Evolutionary conservation across 2,329 filamentous ascomycete genomes (phyloP).

Genomic region (Geosmithia morbida): DNA sequence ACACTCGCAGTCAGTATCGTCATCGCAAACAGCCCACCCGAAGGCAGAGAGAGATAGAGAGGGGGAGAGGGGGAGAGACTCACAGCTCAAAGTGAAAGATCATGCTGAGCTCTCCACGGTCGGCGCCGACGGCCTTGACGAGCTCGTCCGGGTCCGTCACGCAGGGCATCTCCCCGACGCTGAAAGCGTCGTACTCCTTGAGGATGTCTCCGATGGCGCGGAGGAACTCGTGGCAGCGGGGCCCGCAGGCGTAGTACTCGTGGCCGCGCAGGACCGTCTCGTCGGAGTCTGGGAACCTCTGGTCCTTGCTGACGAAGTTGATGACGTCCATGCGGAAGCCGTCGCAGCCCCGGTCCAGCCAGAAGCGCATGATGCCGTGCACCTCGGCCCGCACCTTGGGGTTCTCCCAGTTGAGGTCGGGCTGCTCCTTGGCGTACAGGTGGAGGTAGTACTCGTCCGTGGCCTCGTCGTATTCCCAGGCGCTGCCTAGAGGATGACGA

Average conservation of each 20-base stretch:
- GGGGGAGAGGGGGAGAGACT: conserved; percentile 7
- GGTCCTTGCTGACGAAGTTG: conserved; percentile 51
- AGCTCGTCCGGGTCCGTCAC: conserved; percentile 25
- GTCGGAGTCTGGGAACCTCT: conserved; percentile 35
- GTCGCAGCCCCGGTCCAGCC: conserved; percentile 53
- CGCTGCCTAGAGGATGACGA: conserved; percentile 25
- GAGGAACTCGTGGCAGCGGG: conserved; percentile 29
- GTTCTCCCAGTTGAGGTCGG: conserved; percentile 70
- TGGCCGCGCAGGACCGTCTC: conserved; percentile 14
- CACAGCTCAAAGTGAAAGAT: conserved; percentile 58
- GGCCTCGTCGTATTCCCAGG: conserved; percentile 33
- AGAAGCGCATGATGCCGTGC: conserved; percentile 57
- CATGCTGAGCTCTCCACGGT: conserved; percentile 51
- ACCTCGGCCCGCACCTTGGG: conserved; percentile 48
- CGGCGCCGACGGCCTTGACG: conserved; percentile 34
- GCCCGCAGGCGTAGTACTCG: conserved; percentile 39
- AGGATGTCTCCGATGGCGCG: conserved; percentile 28
- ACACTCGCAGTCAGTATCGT: conserved; percentile 18
- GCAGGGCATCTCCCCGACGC: conserved; percentile 35
- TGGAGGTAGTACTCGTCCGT: conserved; percentile 45
- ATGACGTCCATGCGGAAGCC: conserved; percentile 56
- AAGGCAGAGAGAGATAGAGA: background rate
- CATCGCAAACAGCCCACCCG: too few relatives aligned
- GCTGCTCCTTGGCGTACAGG: conserved; percentile 56
- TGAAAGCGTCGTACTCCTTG: conserved; percentile 31